A percentile compares a stretch with the other conserved stretches of the same genome.
These are phyloP conservation scores for Penicillium silybi DNA, from an alignment of 495 filamentous ascomycete genomes.

Conservation along the genomic window DNA sequence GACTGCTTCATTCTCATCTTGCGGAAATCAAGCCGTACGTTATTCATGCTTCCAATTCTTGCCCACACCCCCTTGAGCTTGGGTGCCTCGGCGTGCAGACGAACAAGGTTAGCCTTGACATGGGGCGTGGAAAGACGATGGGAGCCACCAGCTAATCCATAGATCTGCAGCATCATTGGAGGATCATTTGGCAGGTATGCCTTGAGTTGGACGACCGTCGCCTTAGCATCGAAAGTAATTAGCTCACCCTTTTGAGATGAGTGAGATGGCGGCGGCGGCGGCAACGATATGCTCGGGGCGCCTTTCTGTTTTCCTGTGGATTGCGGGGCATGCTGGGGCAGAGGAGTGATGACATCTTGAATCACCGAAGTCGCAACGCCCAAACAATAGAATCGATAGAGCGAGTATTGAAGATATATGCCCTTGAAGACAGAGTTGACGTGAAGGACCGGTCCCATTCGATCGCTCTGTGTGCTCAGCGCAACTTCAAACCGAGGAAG, in stretches of 20 bases:
- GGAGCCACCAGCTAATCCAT: conserved; percentile 71
- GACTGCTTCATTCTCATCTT: conserved; percentile 66
- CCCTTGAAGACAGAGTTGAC: conserved; percentile 76
- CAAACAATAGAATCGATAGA: conserved; percentile 91
- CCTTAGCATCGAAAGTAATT: conserved; percentile 76
- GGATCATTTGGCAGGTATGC: conserved; percentile 82
- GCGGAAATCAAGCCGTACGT: conserved; percentile 72
- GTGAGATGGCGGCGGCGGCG: conserved; percentile 28
- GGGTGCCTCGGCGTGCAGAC: conserved; percentile 83
- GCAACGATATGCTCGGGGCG: conserved; percentile 15
- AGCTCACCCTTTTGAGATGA: conserved; percentile 53
- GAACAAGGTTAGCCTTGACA: conserved; percentile 65
- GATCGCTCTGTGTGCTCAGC: conserved; percentile 78
- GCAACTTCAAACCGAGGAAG: conserved; percentile 85
- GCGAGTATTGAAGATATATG: conserved; percentile 80
- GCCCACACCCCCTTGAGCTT: conserved; percentile 79
- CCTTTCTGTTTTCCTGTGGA: conserved; percentile 9
- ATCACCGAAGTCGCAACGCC: conserved; percentile 76
- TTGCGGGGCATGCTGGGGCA: conserved; percentile 16
- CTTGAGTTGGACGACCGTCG: conserved; percentile 79
- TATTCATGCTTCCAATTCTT: conserved; percentile 76
- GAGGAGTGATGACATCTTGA: conserved; percentile 64
- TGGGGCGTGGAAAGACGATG: conserved; percentile 85
- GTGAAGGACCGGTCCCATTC: conserved; percentile 81
- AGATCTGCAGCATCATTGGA: conserved; percentile 83